Conservation (phyloP, 768 basidiomycete genomes). For the Termitomyces eurrhizus region DNA sequence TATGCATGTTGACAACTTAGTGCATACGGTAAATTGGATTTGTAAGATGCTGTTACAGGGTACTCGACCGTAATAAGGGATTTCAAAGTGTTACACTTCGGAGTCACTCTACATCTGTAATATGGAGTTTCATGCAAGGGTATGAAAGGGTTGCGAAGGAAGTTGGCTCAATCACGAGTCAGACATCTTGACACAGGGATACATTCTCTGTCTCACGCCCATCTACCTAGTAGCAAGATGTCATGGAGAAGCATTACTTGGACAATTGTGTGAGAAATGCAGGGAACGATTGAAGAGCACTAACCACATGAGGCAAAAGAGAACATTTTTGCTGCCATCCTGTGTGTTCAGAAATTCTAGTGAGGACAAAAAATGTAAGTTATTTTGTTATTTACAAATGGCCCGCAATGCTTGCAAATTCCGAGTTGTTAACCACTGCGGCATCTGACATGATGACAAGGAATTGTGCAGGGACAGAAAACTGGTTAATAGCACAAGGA, state of each 20-base stretch:
- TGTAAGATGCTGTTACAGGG: slow-evolving; percentile 27
- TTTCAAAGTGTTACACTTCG: too few relatives aligned
- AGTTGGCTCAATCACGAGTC: too few relatives aligned
- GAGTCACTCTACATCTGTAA: too few relatives aligned
- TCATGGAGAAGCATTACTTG: slow-evolving; percentile 17
- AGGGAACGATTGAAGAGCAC: background rate
- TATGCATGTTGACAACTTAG: too few relatives aligned
- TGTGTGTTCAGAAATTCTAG: background rate
- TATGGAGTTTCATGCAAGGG: too few relatives aligned
- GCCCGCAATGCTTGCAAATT: background rate
- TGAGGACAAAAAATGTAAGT: background rate
- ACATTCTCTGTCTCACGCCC: slow-evolving; percentile 13
- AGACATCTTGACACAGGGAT: too few relatives aligned
- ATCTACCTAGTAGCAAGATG: background rate
- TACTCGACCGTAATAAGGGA: too few relatives aligned
- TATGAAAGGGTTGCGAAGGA: too few relatives aligned
- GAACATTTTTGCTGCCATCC: background rate
- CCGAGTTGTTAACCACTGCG: background rate
- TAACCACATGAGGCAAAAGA: background rate
- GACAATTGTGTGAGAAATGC: background rate
- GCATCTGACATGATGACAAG: background rate
- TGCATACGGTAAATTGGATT: slow-evolving; percentile 5
- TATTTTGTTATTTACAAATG: background rate
- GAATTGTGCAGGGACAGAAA: background rate
- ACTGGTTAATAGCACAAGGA: too few relatives aligned